Base-by-base conservation (phyloP, 176 grass and related monocot genomes). In the Oryza rufipogon region DNA sequence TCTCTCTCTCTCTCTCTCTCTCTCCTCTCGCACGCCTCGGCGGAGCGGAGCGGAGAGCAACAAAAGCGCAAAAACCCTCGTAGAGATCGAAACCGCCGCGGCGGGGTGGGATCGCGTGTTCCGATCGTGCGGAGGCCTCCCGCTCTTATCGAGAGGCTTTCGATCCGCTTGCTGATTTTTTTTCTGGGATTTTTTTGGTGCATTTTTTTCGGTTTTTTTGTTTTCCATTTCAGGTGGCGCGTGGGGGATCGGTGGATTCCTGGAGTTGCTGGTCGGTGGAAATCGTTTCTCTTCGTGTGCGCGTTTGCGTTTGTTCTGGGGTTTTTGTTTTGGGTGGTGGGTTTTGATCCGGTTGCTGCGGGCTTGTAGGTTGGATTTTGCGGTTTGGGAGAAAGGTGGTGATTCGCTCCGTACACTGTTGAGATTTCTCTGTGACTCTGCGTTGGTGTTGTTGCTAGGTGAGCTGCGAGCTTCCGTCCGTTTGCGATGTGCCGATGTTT, bases 311-410 rank as follows among this genome's bases (percentile, higher is more conserved):
- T 19, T 14, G 17, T 58, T 17, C 52, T 20, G 16, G 77, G 70
- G 28, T 15, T 51, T 84, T 84, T 79, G 20, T 26, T 3, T 38
- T 38, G 36, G 36, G 10, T 19, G 71, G 48, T 19, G 71, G 63
- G 71, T 49, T 76, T 85, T 89, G 39, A 85, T 85, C 71, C 69
- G 70, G 52, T 69, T 70, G 13, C 5, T 84, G 70, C 25, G 3
- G 71, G 82, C 19, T 7, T 86, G 66, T 47, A 86, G 88, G 87
- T 38, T 80, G 87, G 64, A 73, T 56, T 66, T 26, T n/a, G 49
- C 38, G 47, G 81, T 14, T 80, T 49, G 49, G 46, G 68, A 38
- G 71, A 81, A 77, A 17, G 22, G 16, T 2, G 7, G 4, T 64
- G 51, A 15, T 52, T 52, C 42, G 8, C 32, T 42, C 22, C 22